Evolutionary conservation across 2,329 filamentous ascomycete genomes (phyloP).

Genomic region (Paraphoma chrysanthemicola): DNA sequence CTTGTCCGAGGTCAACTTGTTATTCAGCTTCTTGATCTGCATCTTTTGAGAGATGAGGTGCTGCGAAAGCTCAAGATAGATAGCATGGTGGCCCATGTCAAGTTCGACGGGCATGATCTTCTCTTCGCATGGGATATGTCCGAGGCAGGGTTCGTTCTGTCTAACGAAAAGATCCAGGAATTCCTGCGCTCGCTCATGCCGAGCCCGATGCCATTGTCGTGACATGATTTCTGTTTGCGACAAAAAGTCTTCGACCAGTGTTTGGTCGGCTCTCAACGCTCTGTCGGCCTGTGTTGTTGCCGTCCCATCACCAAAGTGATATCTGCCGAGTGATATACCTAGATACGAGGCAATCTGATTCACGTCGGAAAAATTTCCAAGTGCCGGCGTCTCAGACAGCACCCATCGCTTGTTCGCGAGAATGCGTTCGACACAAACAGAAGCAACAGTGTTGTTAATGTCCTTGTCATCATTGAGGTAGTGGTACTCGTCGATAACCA

Average conservation of each 20-base stretch:
- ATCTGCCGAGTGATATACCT: constrained; percentile 61
- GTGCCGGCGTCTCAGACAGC: constrained; percentile 67
- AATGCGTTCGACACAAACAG: constrained; percentile 53
- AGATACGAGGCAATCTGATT: constrained; percentile 65
- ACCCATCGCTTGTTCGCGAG: constrained; percentile 64
- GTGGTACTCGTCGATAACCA: constrained; percentile 71
- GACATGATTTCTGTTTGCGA: constrained; percentile 59
- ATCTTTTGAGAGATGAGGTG: constrained; percentile 61
- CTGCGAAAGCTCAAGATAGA: constrained; percentile 64
- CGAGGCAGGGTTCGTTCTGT: constrained; percentile 42
- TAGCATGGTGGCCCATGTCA: constrained; percentile 56
- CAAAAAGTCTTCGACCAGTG: constrained; percentile 63
- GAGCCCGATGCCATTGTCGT: constrained; percentile 58
- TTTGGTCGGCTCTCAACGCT: constrained; percentile 37
- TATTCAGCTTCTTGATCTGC: constrained; percentile 50
- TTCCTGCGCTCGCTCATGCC: constrained; percentile 59
- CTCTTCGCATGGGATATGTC: constrained; percentile 52
- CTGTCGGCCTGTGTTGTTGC: constrained; percentile 57
- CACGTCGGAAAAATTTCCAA: constrained; percentile 65
- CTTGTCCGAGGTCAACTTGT: constrained; percentile 46
- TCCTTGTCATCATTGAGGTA: constrained; percentile 56
- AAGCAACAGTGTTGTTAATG: constrained; percentile 22
- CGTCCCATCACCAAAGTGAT: constrained; percentile 56
- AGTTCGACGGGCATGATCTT: constrained; percentile 54
- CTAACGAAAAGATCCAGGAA: constrained; percentile 64